Evolutionary conservation across 192 early-diverging fungal species (phyloP).

Genomic region (Umbelopsis ramanniana): DNA sequence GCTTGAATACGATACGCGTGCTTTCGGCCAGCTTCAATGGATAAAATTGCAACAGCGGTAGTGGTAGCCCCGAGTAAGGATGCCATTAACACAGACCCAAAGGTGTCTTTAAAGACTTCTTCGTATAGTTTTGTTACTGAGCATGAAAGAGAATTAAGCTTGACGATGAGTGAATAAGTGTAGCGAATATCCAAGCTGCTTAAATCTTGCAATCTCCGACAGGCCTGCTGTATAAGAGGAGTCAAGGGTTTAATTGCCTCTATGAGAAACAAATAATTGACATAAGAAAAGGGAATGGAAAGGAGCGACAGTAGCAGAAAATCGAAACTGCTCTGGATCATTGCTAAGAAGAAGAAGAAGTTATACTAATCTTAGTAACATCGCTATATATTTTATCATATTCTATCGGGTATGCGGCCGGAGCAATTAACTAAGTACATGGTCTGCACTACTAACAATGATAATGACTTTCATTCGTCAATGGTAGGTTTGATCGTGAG

Average conservation of each 20-base stretch:
- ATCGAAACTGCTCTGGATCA: background rate
- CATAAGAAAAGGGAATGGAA: constrained; percentile 18
- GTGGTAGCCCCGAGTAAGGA: background rate
- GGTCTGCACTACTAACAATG: too few relatives aligned
- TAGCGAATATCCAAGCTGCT: background rate
- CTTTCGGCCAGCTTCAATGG: constrained; percentile 1
- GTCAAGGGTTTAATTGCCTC: background rate
- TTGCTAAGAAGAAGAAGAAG: background rate
- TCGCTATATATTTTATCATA: too few relatives aligned
- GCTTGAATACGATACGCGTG: background rate
- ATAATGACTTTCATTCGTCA: too few relatives aligned
- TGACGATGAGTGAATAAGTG: background rate
- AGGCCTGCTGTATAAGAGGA: background rate
- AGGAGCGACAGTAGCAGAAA: background rate
- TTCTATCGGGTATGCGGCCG: too few relatives aligned
- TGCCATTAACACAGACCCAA: background rate
- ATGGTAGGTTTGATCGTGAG: too few relatives aligned
- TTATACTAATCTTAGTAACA: too few relatives aligned
- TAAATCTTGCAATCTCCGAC: background rate
- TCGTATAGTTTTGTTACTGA: background rate
- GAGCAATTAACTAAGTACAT: too few relatives aligned
- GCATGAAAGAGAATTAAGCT: background rate
- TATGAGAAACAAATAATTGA: background rate
- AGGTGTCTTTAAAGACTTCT: background rate
- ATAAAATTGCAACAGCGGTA: background rate